Percentiles rank a stretch among this genome's conserved stretches.
These are phyloP conservation scores for Trebouxia sp. DNA, from an alignment of 139 green algal genomes.

Conservation along the genomic window DNA sequence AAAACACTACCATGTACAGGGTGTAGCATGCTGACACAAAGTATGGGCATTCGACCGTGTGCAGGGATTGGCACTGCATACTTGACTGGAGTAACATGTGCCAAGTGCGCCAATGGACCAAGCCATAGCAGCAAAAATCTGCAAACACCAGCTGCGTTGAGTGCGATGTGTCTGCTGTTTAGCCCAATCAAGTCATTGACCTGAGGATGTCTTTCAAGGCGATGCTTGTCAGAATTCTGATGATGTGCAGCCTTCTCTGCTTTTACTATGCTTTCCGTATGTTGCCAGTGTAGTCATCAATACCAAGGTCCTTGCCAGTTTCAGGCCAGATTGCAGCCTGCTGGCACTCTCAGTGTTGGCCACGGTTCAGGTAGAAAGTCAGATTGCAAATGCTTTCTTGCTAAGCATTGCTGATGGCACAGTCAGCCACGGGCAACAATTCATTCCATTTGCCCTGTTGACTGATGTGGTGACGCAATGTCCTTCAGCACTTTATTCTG, in stretches of 20 bases:
- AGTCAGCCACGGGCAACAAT: constrained; percentile 42
- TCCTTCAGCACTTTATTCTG: too few relatives aligned
- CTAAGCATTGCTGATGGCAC: constrained; percentile 54
- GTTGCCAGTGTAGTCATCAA: neutral
- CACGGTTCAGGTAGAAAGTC: constrained; percentile 54
- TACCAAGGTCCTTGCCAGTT: neutral
- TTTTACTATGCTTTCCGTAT: neutral
- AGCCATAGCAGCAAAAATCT: constrained; percentile 48
- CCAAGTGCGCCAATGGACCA: constrained; percentile 47
- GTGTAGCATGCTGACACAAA: constrained; percentile 33
- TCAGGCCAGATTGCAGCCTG: neutral
- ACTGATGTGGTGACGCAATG: constrained; percentile 47
- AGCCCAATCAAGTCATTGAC: constrained; percentile 25
- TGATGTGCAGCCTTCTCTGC: constrained; percentile 28
- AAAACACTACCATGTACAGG: neutral
- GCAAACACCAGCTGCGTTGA: constrained; percentile 15
- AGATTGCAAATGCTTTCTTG: constrained; percentile 32
- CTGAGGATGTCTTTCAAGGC: neutral
- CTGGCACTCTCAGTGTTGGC: constrained; percentile 36
- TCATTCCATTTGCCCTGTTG: constrained; percentile 54
- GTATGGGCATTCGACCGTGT: constrained; percentile 36
- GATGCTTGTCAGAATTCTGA: constrained; percentile 24
- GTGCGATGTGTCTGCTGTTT: constrained; percentile 33
- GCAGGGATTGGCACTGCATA: constrained; percentile 40
- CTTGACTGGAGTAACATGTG: neutral